Conservation (phyloP, 1,284 basidiomycete genomes). For the Naganishia liquefaciens region DNA sequence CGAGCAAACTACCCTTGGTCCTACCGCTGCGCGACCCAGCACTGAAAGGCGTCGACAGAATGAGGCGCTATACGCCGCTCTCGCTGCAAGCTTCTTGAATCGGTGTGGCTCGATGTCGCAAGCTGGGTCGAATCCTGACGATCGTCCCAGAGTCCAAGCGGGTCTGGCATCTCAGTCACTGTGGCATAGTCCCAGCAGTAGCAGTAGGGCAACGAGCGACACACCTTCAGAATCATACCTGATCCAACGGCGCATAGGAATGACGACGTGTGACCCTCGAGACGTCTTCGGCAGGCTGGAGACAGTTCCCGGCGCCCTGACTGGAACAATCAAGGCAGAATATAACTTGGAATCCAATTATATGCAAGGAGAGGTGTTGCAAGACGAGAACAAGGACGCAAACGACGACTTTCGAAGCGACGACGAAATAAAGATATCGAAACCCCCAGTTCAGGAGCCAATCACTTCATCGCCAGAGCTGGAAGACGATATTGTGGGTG, state of each 20-base stretch:
- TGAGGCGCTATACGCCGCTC: conserved; percentile 10
- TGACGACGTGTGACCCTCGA: conserved; percentile 22
- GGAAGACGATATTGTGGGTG: too few relatives aligned
- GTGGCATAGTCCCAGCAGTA: conserved; percentile 4
- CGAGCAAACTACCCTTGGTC: background rate
- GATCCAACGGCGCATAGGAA: background rate
- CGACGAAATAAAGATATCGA: too few relatives aligned
- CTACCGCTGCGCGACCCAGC: background rate
- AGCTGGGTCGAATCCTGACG: background rate
- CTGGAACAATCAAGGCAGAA: background rate
- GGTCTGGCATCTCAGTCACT: background rate
- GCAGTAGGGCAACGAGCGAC: background rate
- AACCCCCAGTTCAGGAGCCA: too few relatives aligned
- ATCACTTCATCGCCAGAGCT: too few relatives aligned
- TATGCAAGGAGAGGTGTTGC: background rate
- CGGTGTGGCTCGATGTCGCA: conserved; percentile 15
- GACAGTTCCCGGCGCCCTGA: background rate
- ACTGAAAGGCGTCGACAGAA: conserved; percentile 14
- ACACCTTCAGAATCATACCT: conserved; percentile 9
- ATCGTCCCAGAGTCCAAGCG: background rate
- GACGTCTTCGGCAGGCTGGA: conserved; percentile 18
- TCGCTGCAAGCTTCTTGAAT: conserved; percentile 17
- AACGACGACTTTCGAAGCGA: too few relatives aligned
- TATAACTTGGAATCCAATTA: background rate
- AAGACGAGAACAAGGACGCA: background rate